Conservation (phyloP, 2,329 filamentous ascomycete species). For the Pyrenophora teres region DNA sequence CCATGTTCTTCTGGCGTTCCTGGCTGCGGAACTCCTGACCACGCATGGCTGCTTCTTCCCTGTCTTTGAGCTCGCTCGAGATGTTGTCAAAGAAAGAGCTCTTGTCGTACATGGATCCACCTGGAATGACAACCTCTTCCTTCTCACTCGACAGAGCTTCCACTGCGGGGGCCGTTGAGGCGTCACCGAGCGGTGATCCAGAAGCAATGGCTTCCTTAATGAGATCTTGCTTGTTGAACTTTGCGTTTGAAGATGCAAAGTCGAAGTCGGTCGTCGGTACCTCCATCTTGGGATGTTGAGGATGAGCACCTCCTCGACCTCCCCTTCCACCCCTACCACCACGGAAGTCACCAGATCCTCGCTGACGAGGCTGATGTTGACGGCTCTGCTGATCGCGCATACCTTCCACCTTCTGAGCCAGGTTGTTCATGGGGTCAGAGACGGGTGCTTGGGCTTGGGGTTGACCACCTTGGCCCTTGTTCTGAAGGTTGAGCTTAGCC, state of each 20-base stretch:
- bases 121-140: slow-evolving; percentile 53
- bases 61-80: slow-evolving; percentile 88
- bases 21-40: slow-evolving; percentile 89
- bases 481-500: slow-evolving; percentile 65
- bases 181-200: slow-evolving; percentile 69
- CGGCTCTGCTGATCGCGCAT: slow-evolving; percentile 70
- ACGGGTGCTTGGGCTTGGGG: slow-evolving; percentile 27
- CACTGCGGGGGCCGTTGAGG: slow-evolving; percentile 30
- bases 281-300: slow-evolving; percentile 69
- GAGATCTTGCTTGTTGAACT: slow-evolving; percentile 85
- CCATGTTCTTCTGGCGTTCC: slow-evolving; percentile 93
- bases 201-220: slow-evolving; percentile 85
- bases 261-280: slow-evolving; percentile 92
- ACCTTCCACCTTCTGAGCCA: slow-evolving; percentile 75
- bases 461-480: slow-evolving; percentile 24
- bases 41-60: slow-evolving; percentile 69
- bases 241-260: slow-evolving; percentile 83
- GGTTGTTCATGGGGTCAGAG: slow-evolving; percentile 65
- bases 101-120: slow-evolving; percentile 75
- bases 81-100: slow-evolving; percentile 96
- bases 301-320: slow-evolving; percentile 48
- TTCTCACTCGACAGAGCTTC: slow-evolving; percentile 48
- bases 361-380: slow-evolving; percentile 54
- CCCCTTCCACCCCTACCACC: slow-evolving; percentile 55
- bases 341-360: slow-evolving; percentile 47